phyloP scores from a whole-genome alignment of 2,329 filamentous ascomycete genomes.

The Trematosphaeria pertusa region DNA sequence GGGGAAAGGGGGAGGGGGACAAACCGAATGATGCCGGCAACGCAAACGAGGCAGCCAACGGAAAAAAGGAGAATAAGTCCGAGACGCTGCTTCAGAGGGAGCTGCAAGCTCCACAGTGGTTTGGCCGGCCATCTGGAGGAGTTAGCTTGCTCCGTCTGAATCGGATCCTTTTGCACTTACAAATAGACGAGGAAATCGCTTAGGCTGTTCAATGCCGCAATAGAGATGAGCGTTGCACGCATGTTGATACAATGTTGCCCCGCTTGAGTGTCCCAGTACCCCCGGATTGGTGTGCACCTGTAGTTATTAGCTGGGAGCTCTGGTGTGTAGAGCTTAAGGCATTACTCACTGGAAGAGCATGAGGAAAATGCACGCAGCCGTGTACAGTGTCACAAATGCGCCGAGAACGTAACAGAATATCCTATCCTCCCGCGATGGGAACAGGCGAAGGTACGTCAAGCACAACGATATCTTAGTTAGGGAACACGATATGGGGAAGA shows the following conservation, averaged over 20 bases:
- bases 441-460: slow-evolving; percentile 38
- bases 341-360: slow-evolving; percentile 32
- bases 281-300: slow-evolving; percentile 29
- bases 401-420: slow-evolving; percentile 28
- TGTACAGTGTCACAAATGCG: slow-evolving; percentile 28
- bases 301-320: slow-evolving; percentile 1
- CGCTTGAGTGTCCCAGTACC: slow-evolving; percentile 25
- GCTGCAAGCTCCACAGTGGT: slow-evolving; percentile 32
- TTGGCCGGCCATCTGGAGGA: slow-evolving; percentile 31
- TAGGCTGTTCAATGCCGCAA: slow-evolving; percentile 40
- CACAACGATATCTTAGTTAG: slow-evolving; percentile 39
- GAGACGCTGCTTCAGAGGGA: slow-evolving; percentile 36
- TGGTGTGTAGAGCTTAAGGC: too few relatives aligned
- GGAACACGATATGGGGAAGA: slow-evolving; percentile 30
- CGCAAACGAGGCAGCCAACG: slow-evolving; percentile 34
- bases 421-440: slow-evolving; percentile 29
- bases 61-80: slow-evolving; percentile 36
- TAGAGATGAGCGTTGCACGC: slow-evolving; percentile 25
- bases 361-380: slow-evolving; percentile 25
- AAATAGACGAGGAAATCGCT: slow-evolving; percentile 40
- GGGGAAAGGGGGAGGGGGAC: neutral
- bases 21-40: slow-evolving; percentile 30
- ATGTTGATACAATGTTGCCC: slow-evolving; percentile 36
- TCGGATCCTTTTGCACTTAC: slow-evolving; percentile 11
- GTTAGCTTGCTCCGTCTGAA: neutral